phyloP scores from a whole-genome alignment of 257 asterid species.

The Solanum sitiens region DNA sequence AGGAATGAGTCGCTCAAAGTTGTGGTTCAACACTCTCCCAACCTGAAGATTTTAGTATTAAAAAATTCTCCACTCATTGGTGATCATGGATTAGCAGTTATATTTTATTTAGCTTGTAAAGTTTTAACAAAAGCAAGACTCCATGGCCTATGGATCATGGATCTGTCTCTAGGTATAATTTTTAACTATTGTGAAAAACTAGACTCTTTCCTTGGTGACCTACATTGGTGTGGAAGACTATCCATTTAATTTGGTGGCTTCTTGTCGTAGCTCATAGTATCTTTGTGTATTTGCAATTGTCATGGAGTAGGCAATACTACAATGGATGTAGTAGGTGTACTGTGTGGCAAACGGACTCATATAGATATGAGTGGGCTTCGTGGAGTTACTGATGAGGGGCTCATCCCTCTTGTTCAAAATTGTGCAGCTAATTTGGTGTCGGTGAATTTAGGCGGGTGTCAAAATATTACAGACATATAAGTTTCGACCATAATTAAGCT shows the following conservation, averaged over 20 bases:
- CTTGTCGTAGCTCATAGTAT: too few relatives aligned
- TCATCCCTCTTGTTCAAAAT: constrained; percentile 41
- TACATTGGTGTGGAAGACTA: too few relatives aligned
- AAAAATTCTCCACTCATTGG: not conserved
- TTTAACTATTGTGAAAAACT: too few relatives aligned
- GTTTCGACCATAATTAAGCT: constrained; percentile 34
- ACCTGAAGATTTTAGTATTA: too few relatives aligned
- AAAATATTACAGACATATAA: constrained; percentile 39
- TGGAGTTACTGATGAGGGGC: constrained; percentile 46
- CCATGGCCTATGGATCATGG: too few relatives aligned
- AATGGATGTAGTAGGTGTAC: constrained; percentile 31
- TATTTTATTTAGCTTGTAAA: constrained; percentile 19
- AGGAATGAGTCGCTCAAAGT: too few relatives aligned
- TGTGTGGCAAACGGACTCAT: constrained; percentile 45
- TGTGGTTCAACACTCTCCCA: too few relatives aligned
- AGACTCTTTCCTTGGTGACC: too few relatives aligned
- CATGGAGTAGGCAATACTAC: constrained; percentile 42
- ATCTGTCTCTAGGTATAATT: too few relatives aligned
- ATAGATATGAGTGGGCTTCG: constrained; percentile 41
- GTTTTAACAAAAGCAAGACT: too few relatives aligned
- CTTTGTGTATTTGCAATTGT: constrained; percentile 22
- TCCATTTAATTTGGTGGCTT: too few relatives aligned
- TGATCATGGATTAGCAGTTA: constrained; percentile 7
- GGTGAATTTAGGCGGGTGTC: constrained; percentile 54
- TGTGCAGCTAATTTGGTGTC: constrained; percentile 41